Conservation (phyloP, 1,284 basidiomycete genomes). For the Rhizoctonia solani region DNA sequence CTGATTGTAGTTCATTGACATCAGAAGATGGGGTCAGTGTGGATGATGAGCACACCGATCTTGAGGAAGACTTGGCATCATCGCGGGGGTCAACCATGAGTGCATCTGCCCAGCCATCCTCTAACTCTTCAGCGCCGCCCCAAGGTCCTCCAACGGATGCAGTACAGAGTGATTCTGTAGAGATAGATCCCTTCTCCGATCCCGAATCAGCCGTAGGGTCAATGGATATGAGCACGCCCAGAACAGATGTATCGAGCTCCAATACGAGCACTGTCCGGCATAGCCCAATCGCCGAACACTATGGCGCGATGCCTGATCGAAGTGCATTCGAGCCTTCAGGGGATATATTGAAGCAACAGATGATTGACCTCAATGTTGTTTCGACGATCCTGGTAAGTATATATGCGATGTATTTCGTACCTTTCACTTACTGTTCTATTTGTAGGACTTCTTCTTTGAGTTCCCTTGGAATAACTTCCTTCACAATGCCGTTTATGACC, state of each 20-base stretch:
- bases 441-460: constrained; percentile 89
- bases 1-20: constrained; percentile 55
- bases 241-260: constrained; percentile 18
- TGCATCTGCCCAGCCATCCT: constrained; percentile 8
- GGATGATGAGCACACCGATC: constrained; percentile 66
- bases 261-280: constrained; percentile 26
- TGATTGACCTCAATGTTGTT: constrained; percentile 73
- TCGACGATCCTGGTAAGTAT: constrained; percentile 71
- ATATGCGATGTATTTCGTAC: neutral
- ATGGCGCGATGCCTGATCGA: constrained; percentile 1
- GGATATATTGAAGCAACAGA: constrained; percentile 75
- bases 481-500: constrained; percentile 95
- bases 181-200: constrained; percentile 32
- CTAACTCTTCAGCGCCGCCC: constrained; percentile 9
- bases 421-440: constrained; percentile 5
- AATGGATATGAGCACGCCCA: constrained; percentile 11
- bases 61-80: constrained; percentile 45
- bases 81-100: constrained; percentile 7
- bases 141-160: constrained; percentile 1
- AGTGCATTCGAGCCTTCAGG: constrained; percentile 51
- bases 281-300: constrained; percentile 20
- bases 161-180: neutral
- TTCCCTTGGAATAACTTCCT: constrained; percentile 99
- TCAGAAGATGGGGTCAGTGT: constrained; percentile 74
- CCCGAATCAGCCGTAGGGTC: constrained; percentile 20